Evolutionary conservation across 2,329 filamentous ascomycete species (phyloP).

Genomic region (Geosmithia flava): DNA sequence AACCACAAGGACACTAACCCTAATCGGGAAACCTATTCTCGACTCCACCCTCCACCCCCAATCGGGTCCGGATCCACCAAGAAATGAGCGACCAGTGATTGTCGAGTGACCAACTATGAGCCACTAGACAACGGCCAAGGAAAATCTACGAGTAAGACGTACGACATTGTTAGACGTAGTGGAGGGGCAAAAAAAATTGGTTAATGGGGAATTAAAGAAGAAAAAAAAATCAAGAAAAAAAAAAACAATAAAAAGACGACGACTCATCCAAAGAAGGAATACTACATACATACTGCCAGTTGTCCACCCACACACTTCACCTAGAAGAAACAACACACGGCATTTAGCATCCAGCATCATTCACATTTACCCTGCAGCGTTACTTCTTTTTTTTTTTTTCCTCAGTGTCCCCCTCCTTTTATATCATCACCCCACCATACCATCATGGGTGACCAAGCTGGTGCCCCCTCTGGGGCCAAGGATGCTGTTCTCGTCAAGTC

Average conservation of each 20-base stretch:
- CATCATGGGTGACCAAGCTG: constrained; percentile 2
- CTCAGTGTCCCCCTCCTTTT: too few relatives aligned
- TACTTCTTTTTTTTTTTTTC: neutral
- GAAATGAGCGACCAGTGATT: too few relatives aligned
- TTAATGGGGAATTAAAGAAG: too few relatives aligned
- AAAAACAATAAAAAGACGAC: too few relatives aligned
- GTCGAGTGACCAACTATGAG: too few relatives aligned
- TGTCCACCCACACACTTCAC: neutral
- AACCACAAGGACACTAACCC: neutral
- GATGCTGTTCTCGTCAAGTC: constrained; percentile 80
- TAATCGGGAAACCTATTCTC: neutral
- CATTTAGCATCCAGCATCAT: neutral
- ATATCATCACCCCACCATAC: neutral
- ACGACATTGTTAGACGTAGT: too few relatives aligned
- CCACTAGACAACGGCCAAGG: too few relatives aligned
- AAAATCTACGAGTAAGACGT: too few relatives aligned
- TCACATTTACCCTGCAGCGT: neutral
- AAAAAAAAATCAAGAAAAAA: too few relatives aligned
- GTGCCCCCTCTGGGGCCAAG: constrained; percentile 50
- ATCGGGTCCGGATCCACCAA: neutral
- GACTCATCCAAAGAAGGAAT: too few relatives aligned
- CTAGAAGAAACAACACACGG: neutral
- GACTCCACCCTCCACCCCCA: neutral
- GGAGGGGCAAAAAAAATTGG: too few relatives aligned
- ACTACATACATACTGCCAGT: too few relatives aligned